These are phyloP conservation scores for Debaryomyces robertsiae DNA, from an alignment of 1,139 yeast genomes.

Conservation along the genomic window DNA sequence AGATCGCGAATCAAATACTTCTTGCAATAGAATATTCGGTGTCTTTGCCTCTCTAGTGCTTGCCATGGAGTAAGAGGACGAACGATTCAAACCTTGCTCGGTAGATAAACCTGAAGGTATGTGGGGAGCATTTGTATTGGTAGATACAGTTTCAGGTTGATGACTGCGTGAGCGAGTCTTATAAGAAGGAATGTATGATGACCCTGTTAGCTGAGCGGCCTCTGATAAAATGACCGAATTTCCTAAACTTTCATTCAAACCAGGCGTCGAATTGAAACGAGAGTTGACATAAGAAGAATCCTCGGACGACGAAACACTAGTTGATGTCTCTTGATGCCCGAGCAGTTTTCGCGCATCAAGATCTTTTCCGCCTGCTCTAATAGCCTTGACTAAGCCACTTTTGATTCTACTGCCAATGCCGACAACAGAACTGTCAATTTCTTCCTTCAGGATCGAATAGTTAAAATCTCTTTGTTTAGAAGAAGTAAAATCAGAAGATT, in stretches of 20 bases:
- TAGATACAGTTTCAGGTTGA: slow-evolving; percentile 5
- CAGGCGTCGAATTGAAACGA: slow-evolving; percentile 17
- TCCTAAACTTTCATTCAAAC: slow-evolving; percentile 13
- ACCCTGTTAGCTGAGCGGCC: slow-evolving; percentile 20
- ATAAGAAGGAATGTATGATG: slow-evolving; percentile 14
- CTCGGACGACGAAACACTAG: slow-evolving; percentile 35
- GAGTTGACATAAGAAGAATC: slow-evolving; percentile 30
- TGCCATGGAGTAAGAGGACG: slow-evolving; percentile 30
- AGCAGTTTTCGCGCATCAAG: slow-evolving; percentile 29
- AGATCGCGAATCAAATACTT: slow-evolving; percentile 36
- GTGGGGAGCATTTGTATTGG: slow-evolving; percentile 17
- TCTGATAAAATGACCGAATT: slow-evolving; percentile 43
- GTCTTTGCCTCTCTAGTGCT: slow-evolving; percentile 36
- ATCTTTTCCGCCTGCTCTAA: slow-evolving; percentile 34
- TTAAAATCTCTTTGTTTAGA: background rate
- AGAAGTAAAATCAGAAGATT: background rate
- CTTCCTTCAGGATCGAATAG: slow-evolving; percentile 60
- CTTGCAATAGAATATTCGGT: slow-evolving; percentile 32
- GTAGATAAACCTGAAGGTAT: slow-evolving; percentile 22
- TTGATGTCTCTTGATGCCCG: slow-evolving; percentile 29
- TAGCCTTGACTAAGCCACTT: slow-evolving; percentile 60
- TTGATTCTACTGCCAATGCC: slow-evolving; percentile 74
- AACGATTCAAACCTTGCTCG: slow-evolving; percentile 5
- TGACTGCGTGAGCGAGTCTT: slow-evolving; percentile 5
- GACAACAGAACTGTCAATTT: slow-evolving; percentile 73